Evolutionary conservation across 1,284 basidiomycete genomes (phyloP), one percentile per base, ranked within the genome.

Genomic region (Baeospora myosura): DNA sequence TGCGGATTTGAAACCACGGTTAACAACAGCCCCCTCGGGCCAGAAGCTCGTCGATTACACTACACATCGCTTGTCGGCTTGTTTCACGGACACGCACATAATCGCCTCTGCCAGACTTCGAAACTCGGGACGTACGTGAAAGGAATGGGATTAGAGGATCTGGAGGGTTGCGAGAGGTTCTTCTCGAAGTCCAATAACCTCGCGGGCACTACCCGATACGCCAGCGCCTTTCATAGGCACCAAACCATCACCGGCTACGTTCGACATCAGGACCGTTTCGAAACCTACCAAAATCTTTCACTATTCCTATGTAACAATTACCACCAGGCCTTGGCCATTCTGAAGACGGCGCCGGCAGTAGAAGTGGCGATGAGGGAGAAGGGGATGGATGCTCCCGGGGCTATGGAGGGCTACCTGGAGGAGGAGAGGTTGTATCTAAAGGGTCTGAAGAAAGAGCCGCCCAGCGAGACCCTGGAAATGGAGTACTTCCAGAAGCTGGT

Each of bases 61-160:
- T 12, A 26, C 31, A 22, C 26, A 33, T 26, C 39, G 38, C 8
- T 28, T 43, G 52, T 59, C 8, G 51, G 51, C 11, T 50, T 53
- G 0, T 66, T 65, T 45, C 60, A 65, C 40, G 59, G 64, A 0
- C 60, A 64, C 36, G 44, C 56, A 1, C 64, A 66, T 45, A 60
- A 62, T 29, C 54, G 53, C n/a, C 4, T 25, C 0, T 68, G 65
- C 41, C 64, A 64, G 36, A 40, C 55, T 1, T 11, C 45, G 1
- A 52, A 55, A 40, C 63, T 65, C 42, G 62, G 62, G 0, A 46
- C 55, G 5, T 50, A 53, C 38, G 51, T 58, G 11, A 14, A 44
- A 1, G 58, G 61, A 0, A 51, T 55, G 12, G 65, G 64, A 2
- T 50, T 64, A 7, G 62, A 62, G 35, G 63, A 66, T 40, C 52